Conservation (phyloP, 2,329 filamentous ascomycete species). For the Fusarium devonianum region DNA sequence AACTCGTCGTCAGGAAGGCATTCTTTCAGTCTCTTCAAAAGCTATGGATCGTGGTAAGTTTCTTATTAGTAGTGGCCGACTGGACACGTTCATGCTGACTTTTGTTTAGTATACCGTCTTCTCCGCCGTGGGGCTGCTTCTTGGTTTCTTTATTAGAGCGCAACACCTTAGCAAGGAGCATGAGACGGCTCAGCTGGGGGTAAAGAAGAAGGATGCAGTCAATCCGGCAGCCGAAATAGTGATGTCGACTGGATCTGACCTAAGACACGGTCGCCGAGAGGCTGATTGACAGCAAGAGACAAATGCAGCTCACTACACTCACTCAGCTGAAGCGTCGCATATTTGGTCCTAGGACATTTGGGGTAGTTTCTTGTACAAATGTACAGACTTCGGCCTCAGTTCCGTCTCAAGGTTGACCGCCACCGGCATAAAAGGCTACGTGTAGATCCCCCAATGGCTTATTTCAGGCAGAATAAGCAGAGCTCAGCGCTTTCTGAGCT, state of each 20-base stretch:
- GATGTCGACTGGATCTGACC: background rate
- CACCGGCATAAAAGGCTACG: no score
- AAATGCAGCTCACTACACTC: no score
- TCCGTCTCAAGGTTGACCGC: no score
- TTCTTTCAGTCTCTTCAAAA: constrained; percentile 37
- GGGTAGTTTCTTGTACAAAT: no score
- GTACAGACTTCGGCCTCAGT: no score
- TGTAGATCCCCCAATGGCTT: no score
- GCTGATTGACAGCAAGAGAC: background rate
- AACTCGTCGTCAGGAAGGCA: constrained; percentile 34
- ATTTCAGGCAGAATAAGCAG: no score
- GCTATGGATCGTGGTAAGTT: constrained; percentile 43
- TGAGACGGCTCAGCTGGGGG: constrained; percentile 28
- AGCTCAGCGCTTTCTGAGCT: no score
- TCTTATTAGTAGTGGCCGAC: no score
- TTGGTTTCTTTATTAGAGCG: constrained; percentile 34
- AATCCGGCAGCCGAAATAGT: background rate
- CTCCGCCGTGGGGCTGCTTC: constrained; percentile 17
- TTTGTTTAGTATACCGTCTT: constrained; percentile 30
- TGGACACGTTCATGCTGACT: background rate
- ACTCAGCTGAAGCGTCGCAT: no score
- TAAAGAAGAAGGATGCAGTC: background rate
- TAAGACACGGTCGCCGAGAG: background rate
- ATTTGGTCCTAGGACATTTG: no score
- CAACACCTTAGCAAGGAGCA: constrained; percentile 37